Base-by-base conservation (phyloP, 2,329 filamentous ascomycete species). In the Onygenales sp. region DNA sequence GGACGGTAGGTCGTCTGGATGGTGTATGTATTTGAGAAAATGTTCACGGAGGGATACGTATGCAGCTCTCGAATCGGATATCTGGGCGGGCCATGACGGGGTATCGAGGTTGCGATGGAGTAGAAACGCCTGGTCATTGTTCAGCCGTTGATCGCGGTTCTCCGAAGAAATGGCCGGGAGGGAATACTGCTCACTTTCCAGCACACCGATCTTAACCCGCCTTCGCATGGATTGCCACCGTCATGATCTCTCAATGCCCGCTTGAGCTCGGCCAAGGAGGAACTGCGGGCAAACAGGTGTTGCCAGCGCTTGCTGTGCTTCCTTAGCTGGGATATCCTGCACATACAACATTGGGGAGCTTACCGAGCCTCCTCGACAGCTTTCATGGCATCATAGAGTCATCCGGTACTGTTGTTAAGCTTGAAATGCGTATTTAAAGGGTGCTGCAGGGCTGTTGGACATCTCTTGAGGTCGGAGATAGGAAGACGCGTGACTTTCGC, bases 191-290 rank as follows among this genome's bases (percentile, higher is more conserved):
- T 62, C 65, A 86, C 87, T 82, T 95, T 96, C 92, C 92, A 97
- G 70, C 87, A 95, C 39, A 94, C 79, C 2, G 92, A 96, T 53
- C 91, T 83, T 59, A 90, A 81, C 11, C 89, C 89, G 46, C 83
- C 76, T 51, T 83, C 72, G 66, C 86, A 89, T 48, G 85, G 82
- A 62, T 79, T 86, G 9, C 69, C 69, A 13, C 78, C 68, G 14
- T 79, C 66, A 61, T 83, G 78, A 58, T 78, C 72, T 66, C 78
- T 81, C 51, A 88, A 78, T n/a, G 82, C 81, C 58, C 76, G 76
- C 69, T 80, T 83, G 53, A 90, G 73, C 56, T 83, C 78, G 55
- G 86, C 72, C 62, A 76, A 80, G 52, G 75, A 60, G 78, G 77
- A 63, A 82, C 63, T 60, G 64, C 59, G 62, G 74, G 39, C 21